Evolutionary conservation across 2,329 filamentous ascomycete genomes (phyloP).

Genomic region (Diplodia sapinea): DNA sequence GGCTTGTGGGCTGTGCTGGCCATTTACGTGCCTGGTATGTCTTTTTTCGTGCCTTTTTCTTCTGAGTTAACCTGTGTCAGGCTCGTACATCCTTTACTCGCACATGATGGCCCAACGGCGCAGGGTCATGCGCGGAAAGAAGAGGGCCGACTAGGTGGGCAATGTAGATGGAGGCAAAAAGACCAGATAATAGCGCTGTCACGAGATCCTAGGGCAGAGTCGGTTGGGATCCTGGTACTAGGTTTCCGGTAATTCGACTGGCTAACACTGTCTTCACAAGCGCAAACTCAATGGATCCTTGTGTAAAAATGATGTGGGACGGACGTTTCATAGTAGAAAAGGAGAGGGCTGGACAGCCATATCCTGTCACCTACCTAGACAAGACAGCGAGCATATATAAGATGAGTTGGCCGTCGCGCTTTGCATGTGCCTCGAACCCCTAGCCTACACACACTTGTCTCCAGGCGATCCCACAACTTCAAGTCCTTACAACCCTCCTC

Average conservation of each 20-base stretch:
- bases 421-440: neutral
- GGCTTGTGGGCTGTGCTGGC: conserved; percentile 69
- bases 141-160: conserved; percentile 45
- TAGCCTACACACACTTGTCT: neutral
- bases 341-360: neutral
- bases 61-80: conserved; percentile 48
- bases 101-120: conserved; percentile 93
- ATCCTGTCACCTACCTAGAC: neutral
- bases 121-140: conserved; percentile 74
- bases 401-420: neutral
- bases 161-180: neutral
- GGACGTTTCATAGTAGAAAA: neutral
- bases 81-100: conserved; percentile 82
- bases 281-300: neutral
- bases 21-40: conserved; percentile 80
- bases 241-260: neutral
- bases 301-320: neutral
- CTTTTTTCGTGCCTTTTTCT: conserved; percentile 9
- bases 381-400: neutral
- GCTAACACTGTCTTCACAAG: neutral
- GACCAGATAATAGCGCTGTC: neutral
- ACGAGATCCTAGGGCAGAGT: neutral
- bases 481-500: neutral
- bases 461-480: neutral
- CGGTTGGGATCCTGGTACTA: neutral